Evolutionary conservation across 2,329 filamentous ascomycete species (phyloP).

Genomic region (Lasiodiplodia gonubiensis): DNA sequence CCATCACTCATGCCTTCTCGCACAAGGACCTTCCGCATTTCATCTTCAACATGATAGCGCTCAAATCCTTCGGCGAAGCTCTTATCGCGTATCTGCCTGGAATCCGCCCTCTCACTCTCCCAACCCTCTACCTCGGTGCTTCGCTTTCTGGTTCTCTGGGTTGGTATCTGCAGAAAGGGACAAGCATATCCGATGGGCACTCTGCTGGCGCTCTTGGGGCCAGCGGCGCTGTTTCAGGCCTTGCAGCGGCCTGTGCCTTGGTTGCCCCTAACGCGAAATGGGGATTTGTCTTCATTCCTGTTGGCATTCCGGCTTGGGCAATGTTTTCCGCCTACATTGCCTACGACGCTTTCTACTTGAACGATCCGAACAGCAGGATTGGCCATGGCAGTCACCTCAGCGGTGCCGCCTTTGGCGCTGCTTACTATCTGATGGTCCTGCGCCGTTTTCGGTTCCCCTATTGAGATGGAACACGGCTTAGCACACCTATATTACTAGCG

Average conservation of each 20-base stretch:
- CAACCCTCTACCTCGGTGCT: slow-evolving; percentile 41
- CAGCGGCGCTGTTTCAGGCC: slow-evolving; percentile 50
- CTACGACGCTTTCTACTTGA: slow-evolving; percentile 48
- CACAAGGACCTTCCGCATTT: slow-evolving; percentile 47
- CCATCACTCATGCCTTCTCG: slow-evolving; percentile 49
- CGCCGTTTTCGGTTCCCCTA: slow-evolving; percentile 7
- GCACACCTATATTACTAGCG: background rate
- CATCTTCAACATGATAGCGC: slow-evolving; percentile 49
- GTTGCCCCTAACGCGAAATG: slow-evolving; percentile 41
- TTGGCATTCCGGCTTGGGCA: slow-evolving; percentile 50
- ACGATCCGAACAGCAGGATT: slow-evolving; percentile 36
- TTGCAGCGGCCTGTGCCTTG: slow-evolving; percentile 47
- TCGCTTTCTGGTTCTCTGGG: slow-evolving; percentile 36
- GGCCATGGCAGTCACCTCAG: slow-evolving; percentile 55
- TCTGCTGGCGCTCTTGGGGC: slow-evolving; percentile 41
- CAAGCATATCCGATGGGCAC: background rate
- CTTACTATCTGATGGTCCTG: slow-evolving; percentile 39
- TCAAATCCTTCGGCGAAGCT: slow-evolving; percentile 46
- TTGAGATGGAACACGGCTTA: background rate
- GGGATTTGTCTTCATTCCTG: slow-evolving; percentile 37
- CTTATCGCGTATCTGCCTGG: slow-evolving; percentile 33
- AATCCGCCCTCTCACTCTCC: slow-evolving; percentile 34
- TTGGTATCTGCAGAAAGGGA: background rate
- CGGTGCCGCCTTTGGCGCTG: slow-evolving; percentile 47
- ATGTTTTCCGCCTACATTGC: slow-evolving; percentile 44